Percentiles rank a stretch among this genome's conserved stretches.
These are phyloP conservation scores for Fabrea salina DNA, from an alignment of 169 alveolate genomes.

Conservation along the genomic window DNA sequence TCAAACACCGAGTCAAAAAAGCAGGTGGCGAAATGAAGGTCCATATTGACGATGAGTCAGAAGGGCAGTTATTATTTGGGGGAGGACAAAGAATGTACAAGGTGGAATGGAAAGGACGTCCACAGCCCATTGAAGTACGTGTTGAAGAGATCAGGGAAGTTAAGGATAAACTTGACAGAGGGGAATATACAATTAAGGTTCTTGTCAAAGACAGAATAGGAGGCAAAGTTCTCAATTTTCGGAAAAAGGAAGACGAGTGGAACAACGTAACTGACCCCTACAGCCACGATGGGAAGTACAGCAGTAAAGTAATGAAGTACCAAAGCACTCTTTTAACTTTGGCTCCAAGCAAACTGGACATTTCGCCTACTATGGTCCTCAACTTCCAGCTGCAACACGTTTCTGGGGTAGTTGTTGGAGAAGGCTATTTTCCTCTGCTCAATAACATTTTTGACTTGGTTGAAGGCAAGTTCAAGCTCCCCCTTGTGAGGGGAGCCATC, in stretches of 20 bases:
- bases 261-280: constrained; percentile 15
- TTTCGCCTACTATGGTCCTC: constrained; percentile 64
- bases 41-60: not conserved
- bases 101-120: not conserved
- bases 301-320: constrained; percentile 17
- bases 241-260: not conserved
- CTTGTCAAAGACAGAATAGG: constrained; percentile 53
- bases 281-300: constrained; percentile 21
- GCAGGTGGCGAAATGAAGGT: not conserved
- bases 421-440: constrained; percentile 71
- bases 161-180: constrained; percentile 70
- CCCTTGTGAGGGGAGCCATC: constrained; percentile 14
- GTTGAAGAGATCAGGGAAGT: constrained; percentile 56
- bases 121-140: constrained; percentile 36
- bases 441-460: constrained; percentile 57
- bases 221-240: constrained; percentile 33
- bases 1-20: not conserved
- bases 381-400: constrained; percentile 54
- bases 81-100: constrained; percentile 3
- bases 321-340: constrained; percentile 37
- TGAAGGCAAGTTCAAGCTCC: constrained; percentile 68
- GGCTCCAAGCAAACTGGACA: constrained; percentile 55
- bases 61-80: not conserved
- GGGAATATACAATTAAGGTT: constrained; percentile 52
- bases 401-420: constrained; percentile 52